Conservation (phyloP, 176 grass and related monocot species). For the Oryza punctata region DNA sequence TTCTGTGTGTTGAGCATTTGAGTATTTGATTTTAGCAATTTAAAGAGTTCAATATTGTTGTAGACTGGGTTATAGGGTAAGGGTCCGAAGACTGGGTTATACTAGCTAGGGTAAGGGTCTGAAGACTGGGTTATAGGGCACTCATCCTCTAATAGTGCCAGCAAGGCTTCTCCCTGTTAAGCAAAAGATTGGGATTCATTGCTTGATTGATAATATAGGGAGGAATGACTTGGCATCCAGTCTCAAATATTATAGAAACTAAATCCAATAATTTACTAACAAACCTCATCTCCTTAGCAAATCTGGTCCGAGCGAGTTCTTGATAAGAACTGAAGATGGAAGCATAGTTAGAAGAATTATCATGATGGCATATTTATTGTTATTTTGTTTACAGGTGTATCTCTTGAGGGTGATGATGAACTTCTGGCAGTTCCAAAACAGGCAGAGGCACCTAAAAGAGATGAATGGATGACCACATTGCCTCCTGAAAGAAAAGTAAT, state of each 20-base stretch:
- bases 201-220: no score
- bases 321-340: slow-evolving; percentile 6
- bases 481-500: slow-evolving; percentile 97
- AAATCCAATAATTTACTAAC: no score
- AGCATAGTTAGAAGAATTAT: slow-evolving; percentile 7
- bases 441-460: slow-evolving; percentile 65
- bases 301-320: neutral
- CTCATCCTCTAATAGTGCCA: no score
- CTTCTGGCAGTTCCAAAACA: slow-evolving; percentile 82
- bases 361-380: neutral
- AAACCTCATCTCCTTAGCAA: no score
- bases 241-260: no score
- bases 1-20: slow-evolving; percentile 2
- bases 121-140: no score
- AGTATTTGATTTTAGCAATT: neutral
- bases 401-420: slow-evolving; percentile 91
- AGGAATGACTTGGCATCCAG: no score
- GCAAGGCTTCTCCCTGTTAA: no score
- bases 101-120: no score
- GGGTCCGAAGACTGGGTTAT: no score
- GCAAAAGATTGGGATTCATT: no score
- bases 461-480: slow-evolving; percentile 98
- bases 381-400: slow-evolving; percentile 60
- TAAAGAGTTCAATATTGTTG: neutral
- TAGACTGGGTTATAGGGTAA: no score